phyloP scores from a whole-genome alignment of 164 flowering plant genomes.

The Magnolia changhungtana region DNA sequence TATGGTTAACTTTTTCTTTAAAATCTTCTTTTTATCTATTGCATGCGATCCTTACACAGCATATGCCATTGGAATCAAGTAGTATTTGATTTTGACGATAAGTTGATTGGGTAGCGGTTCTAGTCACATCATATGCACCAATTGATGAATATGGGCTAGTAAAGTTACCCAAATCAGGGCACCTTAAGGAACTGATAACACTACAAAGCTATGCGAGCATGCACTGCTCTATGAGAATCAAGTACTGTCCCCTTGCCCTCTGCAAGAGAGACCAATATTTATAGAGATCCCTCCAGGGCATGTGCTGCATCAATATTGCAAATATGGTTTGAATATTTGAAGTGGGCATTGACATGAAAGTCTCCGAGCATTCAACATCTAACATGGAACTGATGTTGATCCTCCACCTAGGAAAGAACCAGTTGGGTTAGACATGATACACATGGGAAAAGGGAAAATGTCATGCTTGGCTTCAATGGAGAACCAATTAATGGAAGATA shows the following conservation, averaged over 20 bases:
- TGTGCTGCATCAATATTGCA: constrained; percentile 81
- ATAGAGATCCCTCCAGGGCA: constrained; percentile 59
- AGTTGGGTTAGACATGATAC: constrained; percentile 87
- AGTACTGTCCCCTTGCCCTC: constrained; percentile 60
- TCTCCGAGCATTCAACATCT: constrained; percentile 83
- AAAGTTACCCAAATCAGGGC: constrained; percentile 96
- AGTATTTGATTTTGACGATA: too few species aligned
- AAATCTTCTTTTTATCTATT: too few species aligned
- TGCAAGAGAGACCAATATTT: constrained; percentile 90
- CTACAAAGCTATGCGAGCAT: constrained; percentile 74
- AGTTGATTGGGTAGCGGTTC: too few species aligned
- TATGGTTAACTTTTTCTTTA: too few species aligned
- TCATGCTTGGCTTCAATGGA: constrained; percentile 90
- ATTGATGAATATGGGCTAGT: constrained; percentile 95
- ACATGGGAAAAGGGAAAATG: constrained; percentile 82
- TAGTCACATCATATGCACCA: constrained; percentile 51
- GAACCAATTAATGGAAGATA: constrained; percentile 87
- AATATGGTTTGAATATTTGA: constrained; percentile 50
- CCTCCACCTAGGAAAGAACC: constrained; percentile 87
- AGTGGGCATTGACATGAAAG: constrained; percentile 54
- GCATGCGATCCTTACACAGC: too few species aligned
- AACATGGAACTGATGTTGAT: constrained; percentile 85
- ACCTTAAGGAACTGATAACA: constrained; percentile 62
- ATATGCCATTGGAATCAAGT: too few species aligned
- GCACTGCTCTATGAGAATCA: constrained; percentile 53